These are phyloP conservation scores for Clavariopsis aquatica DNA, from an alignment of 495 filamentous ascomycete genomes.

Conservation along the genomic window DNA sequence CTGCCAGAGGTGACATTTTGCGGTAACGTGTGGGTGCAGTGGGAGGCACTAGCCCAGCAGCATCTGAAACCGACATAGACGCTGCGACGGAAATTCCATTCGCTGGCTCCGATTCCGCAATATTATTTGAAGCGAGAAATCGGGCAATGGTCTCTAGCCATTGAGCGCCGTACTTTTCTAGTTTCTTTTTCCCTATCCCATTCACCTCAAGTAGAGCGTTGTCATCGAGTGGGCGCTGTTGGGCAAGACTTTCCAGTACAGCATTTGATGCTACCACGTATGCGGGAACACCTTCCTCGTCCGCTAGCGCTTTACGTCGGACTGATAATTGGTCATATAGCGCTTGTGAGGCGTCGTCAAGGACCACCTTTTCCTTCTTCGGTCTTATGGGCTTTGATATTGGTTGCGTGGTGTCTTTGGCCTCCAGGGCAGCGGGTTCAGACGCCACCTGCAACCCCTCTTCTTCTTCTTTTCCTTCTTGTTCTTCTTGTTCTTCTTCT, in stretches of 20 bases:
- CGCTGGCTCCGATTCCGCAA: not conserved
- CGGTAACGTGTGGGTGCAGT: not conserved
- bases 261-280: conserved; percentile 19
- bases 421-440: not conserved
- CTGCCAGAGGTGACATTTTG: not conserved
- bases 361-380: conserved; percentile 4
- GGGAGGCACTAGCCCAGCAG: not conserved
- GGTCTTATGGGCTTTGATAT: not conserved
- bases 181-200: conserved; percentile 10
- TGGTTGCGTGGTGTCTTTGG: not conserved
- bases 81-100: not conserved
- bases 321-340: conserved; percentile 3
- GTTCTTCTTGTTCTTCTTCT: not conserved
- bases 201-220: conserved; percentile 10
- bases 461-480: not conserved
- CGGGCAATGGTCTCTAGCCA: conserved; percentile 23
- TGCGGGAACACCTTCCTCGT: not conserved
- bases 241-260: conserved; percentile 18
- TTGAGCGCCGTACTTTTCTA: conserved; percentile 20
- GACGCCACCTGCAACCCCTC: not conserved
- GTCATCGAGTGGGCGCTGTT: conserved; percentile 15
- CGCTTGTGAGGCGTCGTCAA: conserved; percentile 3
- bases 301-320: conserved; percentile 12
- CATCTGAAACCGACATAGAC: not conserved
- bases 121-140: not conserved